Base-by-base conservation (phyloP, 2,329 filamentous ascomycete species). In the Shiraia sp. region DNA sequence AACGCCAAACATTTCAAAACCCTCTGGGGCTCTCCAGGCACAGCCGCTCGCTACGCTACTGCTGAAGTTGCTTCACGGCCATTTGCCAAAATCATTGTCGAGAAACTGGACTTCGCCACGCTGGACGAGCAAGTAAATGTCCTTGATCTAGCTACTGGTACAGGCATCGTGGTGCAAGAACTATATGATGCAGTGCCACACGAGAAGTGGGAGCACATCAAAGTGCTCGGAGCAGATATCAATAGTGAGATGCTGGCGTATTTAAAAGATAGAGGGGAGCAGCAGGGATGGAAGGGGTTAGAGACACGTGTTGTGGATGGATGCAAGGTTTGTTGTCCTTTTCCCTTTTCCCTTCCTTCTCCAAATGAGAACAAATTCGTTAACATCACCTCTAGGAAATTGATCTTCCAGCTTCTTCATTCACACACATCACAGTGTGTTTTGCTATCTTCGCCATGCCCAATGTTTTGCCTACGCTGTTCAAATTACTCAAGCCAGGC, bases 131-230 rank as follows among this genome's bases (percentile, higher is more conserved):
- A 51, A 2, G 40, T 47, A 2, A 13, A 49, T n/a, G 42, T 57
- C 24, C 35, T 62, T 10, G 60, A 65, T 31, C 46, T 65, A 3
- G 60, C 52, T 2, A 55, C 53, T 27, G 60, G 61, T 5, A 64
- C 59, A 0, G 61, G 61, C 19, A 55, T 53, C 3, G 50, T 60
- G 1, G 43, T 42, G 2, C 47, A 53, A 8, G 51, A 49, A 9
- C 10, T 64, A 2, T 61, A 64, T 32, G 45, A 45, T 0, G 32
- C 35, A 0, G 30, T 61, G 6, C 46, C 45, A 3, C 34, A 32
- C 4, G 36, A 50, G n/a, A 40, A 51, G 0, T 58, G 53, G 60
- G 13, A 3, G 7, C 32, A 39, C 1, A 10, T 61, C 6, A 45
- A 49, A 10, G 40, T 65, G 0, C 45, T 62, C 2, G 56, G 53